phyloP scores from a whole-genome alignment of 1,284 basidiomycete species.

The Lentinula novae-zelandiae region DNA sequence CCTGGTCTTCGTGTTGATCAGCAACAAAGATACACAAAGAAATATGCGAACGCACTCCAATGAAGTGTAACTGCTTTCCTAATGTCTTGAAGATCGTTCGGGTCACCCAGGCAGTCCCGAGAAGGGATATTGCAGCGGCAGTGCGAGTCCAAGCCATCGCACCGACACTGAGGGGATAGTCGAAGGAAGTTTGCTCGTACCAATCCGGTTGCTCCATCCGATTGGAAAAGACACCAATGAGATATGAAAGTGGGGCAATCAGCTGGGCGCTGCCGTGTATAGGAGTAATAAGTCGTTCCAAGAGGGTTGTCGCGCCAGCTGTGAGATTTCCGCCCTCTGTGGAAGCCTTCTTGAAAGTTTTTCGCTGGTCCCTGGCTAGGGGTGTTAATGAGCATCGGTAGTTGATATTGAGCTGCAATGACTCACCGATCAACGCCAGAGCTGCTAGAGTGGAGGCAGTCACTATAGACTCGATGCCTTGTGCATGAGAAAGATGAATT shows the following conservation, averaged over 20 bases:
- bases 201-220: constrained; percentile 29
- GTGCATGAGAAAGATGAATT: constrained; percentile 16
- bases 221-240: constrained; percentile 22
- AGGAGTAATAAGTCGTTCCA: constrained; percentile 25
- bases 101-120: not conserved
- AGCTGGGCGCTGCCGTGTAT: constrained; percentile 23
- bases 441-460: constrained; percentile 18
- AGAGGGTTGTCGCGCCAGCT: constrained; percentile 15
- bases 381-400: not conserved
- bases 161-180: constrained; percentile 8
- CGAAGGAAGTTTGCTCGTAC: constrained; percentile 24
- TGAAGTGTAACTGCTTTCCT: constrained; percentile 8
- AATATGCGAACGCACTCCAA: constrained; percentile 7
- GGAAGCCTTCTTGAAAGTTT: constrained; percentile 6
- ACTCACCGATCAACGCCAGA: not conserved
- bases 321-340: constrained; percentile 20
- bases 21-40: not conserved
- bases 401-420: not conserved
- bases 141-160: constrained; percentile 15
- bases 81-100: not conserved
- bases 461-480: constrained; percentile 27
- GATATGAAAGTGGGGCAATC: constrained; percentile 23
- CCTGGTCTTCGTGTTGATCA: not conserved
- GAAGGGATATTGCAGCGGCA: constrained; percentile 8
- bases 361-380: constrained; percentile 15